Evolutionary conservation across 108 stramenopile species (phyloP).

Genomic region (Cyclotella kingstonii): DNA sequence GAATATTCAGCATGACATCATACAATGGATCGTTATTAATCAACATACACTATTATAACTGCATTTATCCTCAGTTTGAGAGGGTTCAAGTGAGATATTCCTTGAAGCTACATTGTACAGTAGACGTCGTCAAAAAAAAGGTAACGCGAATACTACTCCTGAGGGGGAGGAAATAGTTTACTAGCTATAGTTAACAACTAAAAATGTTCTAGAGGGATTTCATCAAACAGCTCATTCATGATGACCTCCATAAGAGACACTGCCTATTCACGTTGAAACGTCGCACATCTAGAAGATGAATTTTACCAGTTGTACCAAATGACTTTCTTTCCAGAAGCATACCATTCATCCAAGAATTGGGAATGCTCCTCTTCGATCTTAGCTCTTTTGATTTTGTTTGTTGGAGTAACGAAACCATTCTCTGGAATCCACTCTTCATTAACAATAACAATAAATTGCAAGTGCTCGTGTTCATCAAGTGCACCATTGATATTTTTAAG

Average conservation of each 20-base stretch:
- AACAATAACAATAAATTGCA: conserved; percentile 67
- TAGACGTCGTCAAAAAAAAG: too few species aligned
- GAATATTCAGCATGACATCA: conserved; percentile 27
- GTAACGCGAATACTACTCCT: too few species aligned
- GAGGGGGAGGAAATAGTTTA: too few species aligned
- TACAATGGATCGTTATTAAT: not conserved
- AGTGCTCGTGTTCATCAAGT: conserved; percentile 62
- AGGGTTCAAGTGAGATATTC: too few species aligned
- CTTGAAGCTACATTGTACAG: too few species aligned
- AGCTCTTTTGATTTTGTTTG: conserved; percentile 76
- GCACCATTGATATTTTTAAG: conserved; percentile 51
- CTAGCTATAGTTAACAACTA: too few species aligned
- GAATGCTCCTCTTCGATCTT: conserved; percentile 69
- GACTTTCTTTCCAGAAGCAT: conserved; percentile 63
- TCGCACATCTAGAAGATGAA: too few species aligned
- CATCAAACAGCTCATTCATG: too few species aligned
- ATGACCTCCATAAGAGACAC: too few species aligned
- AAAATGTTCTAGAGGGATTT: too few species aligned
- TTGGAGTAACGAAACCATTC: conserved; percentile 79
- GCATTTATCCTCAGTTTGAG: not conserved
- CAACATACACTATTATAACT: not conserved
- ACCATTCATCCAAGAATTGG: conserved; percentile 65
- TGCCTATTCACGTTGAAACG: too few species aligned
- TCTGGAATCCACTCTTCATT: conserved; percentile 83
- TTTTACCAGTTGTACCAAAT: conserved; percentile 69